These are phyloP conservation scores for Litsea cubeba DNA, from an alignment of 164 flowering plant genomes.

Conservation along the genomic window DNA sequence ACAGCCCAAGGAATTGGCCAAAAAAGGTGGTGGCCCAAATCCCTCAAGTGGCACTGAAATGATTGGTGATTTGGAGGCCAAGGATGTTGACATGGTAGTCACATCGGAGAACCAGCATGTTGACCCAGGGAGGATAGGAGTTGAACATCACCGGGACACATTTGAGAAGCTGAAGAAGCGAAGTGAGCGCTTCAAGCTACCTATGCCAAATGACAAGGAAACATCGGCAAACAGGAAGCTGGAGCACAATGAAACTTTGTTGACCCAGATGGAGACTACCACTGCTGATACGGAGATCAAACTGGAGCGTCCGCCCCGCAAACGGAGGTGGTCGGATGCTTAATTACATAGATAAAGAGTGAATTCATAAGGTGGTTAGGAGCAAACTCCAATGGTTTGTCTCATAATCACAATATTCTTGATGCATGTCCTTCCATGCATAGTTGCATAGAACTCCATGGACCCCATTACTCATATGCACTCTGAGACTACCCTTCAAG, in stretches of 20 bases:
- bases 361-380: too few relatives aligned
- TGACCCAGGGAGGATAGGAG: slow-evolving; percentile 26
- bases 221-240: slow-evolving; percentile 36
- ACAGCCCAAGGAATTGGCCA: slow-evolving; percentile 30
- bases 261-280: slow-evolving; percentile 34
- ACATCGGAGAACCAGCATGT: slow-evolving; percentile 6
- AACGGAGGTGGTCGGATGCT: slow-evolving; percentile 54
- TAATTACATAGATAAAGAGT: neutral
- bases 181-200: slow-evolving; percentile 95
- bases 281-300: slow-evolving; percentile 57
- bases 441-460: neutral
- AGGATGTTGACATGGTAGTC: slow-evolving; percentile 32
- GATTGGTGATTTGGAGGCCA: slow-evolving; percentile 31
- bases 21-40: slow-evolving; percentile 28
- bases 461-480: neutral
- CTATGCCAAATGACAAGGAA: slow-evolving; percentile 89
- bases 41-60: slow-evolving; percentile 33
- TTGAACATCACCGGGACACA: slow-evolving; percentile 80
- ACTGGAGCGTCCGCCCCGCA: slow-evolving; percentile 87
- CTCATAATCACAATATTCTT: neutral
- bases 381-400: neutral
- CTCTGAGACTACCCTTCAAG: neutral
- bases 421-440: slow-evolving; percentile 6
- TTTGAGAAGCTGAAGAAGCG: slow-evolving; percentile 89
- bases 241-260: slow-evolving; percentile 48